phyloP scores from a whole-genome alignment of 1,284 basidiomycete genomes.

The Ganoderma lingzhi region DNA sequence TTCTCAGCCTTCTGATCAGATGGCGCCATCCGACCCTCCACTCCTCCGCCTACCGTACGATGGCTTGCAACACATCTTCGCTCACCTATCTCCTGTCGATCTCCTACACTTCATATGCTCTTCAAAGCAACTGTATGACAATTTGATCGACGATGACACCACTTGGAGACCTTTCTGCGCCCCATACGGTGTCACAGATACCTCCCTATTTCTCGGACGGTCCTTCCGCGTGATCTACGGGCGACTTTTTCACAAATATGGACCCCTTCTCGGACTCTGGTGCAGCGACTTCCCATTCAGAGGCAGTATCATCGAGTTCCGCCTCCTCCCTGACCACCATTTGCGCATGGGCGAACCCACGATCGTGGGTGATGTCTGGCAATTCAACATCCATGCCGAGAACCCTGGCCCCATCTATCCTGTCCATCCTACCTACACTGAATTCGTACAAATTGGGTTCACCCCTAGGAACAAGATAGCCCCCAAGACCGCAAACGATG shows the following conservation, averaged over 20 bases:
- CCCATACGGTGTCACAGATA: conserved; percentile 27
- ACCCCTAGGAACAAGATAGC: conserved; percentile 18
- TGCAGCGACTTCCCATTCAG: conserved; percentile 36
- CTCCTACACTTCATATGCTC: conserved; percentile 26
- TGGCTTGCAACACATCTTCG: conserved; percentile 29
- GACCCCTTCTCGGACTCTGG: conserved; percentile 35
- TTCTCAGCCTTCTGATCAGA: not conserved
- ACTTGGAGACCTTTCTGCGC: conserved; percentile 34
- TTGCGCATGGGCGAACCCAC: conserved; percentile 20
- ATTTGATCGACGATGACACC: conserved; percentile 28
- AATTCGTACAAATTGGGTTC: conserved; percentile 34
- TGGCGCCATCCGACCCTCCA: not conserved
- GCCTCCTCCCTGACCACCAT: conserved; percentile 25
- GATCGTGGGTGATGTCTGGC: conserved; percentile 38
- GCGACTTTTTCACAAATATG: conserved; percentile 33
- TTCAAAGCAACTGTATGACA: conserved; percentile 26
- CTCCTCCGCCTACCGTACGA: conserved; percentile 35
- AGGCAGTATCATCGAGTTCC: conserved; percentile 36
- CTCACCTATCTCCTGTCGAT: conserved; percentile 27
- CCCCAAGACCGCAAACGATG: conserved; percentile 20
- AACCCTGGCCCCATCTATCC: conserved; percentile 21
- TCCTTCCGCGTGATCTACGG: conserved; percentile 34
- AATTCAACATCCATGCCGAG: conserved; percentile 10
- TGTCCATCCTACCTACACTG: conserved; percentile 24
- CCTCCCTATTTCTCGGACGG: conserved; percentile 21